Percentiles rank a stretch among this genome's conserved stretches.
Evolutionary conservation across 257 asterid species (phyloP).

Genomic region (Solanum etuberosum): DNA sequence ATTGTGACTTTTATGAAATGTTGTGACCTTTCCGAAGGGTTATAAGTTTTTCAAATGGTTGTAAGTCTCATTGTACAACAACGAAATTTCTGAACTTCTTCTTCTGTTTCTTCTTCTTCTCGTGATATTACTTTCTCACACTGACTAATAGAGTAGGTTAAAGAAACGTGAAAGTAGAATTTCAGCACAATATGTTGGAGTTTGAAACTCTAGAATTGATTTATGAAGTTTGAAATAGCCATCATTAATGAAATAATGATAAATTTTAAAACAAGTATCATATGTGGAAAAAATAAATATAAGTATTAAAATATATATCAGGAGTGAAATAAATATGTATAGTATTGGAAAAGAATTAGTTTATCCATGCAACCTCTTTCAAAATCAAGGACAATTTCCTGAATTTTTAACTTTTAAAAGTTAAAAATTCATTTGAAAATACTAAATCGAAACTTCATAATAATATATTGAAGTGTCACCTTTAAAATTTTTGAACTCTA

Average conservation of each 20-base stretch:
- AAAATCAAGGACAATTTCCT: not conserved
- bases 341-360: not conserved
- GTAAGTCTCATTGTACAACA: too few relatives aligned
- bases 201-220: not conserved
- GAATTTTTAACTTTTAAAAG: not conserved
- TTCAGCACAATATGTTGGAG: not conserved
- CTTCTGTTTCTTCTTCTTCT: too few relatives aligned
- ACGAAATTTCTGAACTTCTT: too few relatives aligned
- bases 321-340: not conserved
- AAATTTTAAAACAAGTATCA: not conserved
- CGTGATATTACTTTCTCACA: not conserved
- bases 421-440: not conserved
- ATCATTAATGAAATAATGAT: not conserved
- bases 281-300: not conserved
- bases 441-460: not conserved
- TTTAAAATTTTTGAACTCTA: not conserved
- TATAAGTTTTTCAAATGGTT: too few relatives aligned
- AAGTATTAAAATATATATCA: not conserved
- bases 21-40: too few relatives aligned
- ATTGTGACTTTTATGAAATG: too few relatives aligned
- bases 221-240: not conserved
- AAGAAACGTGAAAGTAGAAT: not conserved
- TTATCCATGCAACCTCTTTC: not conserved
- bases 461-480: not conserved
- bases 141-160: not conserved